A percentile compares a stretch with the other conserved stretches of the same genome.
These are phyloP conservation scores for Blakeslea trispora DNA, from an alignment of 371 early-diverging fungal genomes.

Conservation along the genomic window DNA sequence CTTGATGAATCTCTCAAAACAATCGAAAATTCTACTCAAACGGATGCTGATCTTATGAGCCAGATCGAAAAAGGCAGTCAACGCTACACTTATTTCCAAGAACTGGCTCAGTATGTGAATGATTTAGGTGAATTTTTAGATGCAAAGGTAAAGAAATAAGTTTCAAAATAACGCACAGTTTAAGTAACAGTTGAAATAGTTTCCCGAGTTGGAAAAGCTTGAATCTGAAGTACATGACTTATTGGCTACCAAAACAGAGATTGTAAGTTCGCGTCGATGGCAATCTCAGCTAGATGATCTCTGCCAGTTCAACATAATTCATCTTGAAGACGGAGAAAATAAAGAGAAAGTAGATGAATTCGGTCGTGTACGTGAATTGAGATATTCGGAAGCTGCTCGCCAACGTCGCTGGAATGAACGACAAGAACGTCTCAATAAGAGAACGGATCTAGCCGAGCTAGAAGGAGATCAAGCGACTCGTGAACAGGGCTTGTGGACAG, in stretches of 20 bases:
- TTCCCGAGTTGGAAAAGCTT: slow-evolving; percentile 63
- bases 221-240: slow-evolving; percentile 57
- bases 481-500: slow-evolving; percentile 55
- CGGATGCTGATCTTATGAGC: slow-evolving; percentile 40
- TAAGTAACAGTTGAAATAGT: no score
- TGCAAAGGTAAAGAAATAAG: slow-evolving; percentile 66
- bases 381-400: slow-evolving; percentile 31
- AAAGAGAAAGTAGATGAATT: slow-evolving; percentile 49
- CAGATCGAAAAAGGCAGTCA: slow-evolving; percentile 52
- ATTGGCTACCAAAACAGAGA: slow-evolving; percentile 41
- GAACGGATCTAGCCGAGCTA: slow-evolving; percentile 9
- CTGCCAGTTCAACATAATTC: slow-evolving; percentile 31
- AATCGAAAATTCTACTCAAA: slow-evolving; percentile 33
- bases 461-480: slow-evolving; percentile 18
- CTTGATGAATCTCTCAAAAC: slow-evolving; percentile 49
- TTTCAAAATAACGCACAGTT: no score
- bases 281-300: slow-evolving; percentile 55
- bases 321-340: slow-evolving; percentile 17
- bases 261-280: slow-evolving; percentile 41
- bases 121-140: slow-evolving; percentile 74
- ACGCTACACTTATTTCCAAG: slow-evolving; percentile 71
- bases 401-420: slow-evolving; percentile 41
- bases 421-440: slow-evolving; percentile 18
- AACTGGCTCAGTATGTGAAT: slow-evolving; percentile 58
- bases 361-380: slow-evolving; percentile 40